Evolutionary conservation across 2,329 filamentous ascomycete species (phyloP), one percentile per base, ranked within the genome.

Genomic region (Erysiphe neolycopersici): DNA sequence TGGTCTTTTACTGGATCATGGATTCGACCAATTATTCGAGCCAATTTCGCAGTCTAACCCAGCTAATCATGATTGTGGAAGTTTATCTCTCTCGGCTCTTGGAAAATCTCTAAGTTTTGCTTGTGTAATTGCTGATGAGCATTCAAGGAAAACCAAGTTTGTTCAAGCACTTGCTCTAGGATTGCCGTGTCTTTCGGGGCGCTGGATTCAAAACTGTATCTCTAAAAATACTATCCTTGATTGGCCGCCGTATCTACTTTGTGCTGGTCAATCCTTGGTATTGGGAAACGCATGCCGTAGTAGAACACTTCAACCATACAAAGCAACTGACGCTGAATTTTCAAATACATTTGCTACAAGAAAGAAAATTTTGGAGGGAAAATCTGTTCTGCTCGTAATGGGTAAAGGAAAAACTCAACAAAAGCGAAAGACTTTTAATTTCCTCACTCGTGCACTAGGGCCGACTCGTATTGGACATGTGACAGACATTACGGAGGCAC

Each of bases 121-220:
- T 0, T 85, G 83, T 4, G 63, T 95, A 13, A 80, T 98, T 47
- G 78, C 85, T 0, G 82, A 95, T 54, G 71, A 73, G 4, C 79
- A 93, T 57, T 89, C 80, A 6, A 74, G 87, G 40, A 84, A 83
- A 48, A 71, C 76, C 42, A 98, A 95, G 57, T 94, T 89, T 58
- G 80, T 95, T 67, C 85, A 95, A 60, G 89, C 89, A 0, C 69
- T 98, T 2, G 85, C 89, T 0, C 69, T 98, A 0, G 83, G 82
- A 0, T 61, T 98, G 0, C 89, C 89, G 0, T 93, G 85, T 53
- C 65, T 98, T 1, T 78, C 82, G 5, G 69, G 74, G 5, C 75
- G 76, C 44, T 98, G 89, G 87, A 64, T 92, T 41, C 66, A 71
- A 22, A 69, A 79, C 42, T 93, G 81, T 48, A 58, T 87, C 3